Base-by-base conservation (phyloP, 805 yeast species). In the Wickerhamiella slavikovae region DNA sequence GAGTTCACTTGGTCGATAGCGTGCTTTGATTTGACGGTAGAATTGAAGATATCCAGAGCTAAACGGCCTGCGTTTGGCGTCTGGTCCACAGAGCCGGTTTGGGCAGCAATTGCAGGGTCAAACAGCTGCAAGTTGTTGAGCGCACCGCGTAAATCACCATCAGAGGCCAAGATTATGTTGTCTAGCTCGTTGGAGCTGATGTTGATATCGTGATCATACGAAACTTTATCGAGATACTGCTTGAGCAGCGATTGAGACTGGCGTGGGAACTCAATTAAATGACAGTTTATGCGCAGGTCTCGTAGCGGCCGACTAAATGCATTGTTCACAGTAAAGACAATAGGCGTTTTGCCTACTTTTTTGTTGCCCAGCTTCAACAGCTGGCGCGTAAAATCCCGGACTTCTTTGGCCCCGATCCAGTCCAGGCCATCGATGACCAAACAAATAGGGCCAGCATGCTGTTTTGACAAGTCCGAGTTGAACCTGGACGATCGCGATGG, bases 371-470 rank as follows among this genome's bases (percentile, higher is more conserved):
- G 28, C 13, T 17, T 8, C 15, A 26, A 14, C 2, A 31, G n/a
- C 9, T 24, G 21, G 9, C 28, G 24, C 5, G 15, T 8, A 14
- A 31, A 27, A 12, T 29, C 20, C 3, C 24, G 21, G 3, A 24
- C 29, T 16, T 31, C 34, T 3, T 21, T n/a, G 2, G 29, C 30
- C 2, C 16, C n/a, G 24, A 28, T 18, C 3, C 25, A 28, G 19
- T 31, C 34, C n/a, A 15, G 16, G 16, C 32, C 25, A 11, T 31
- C 34, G 19, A 31, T n/a, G 10, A 20, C 10, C 4, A 31, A 30
- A 20, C 34, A 31, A 4, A 27, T 31, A 5, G 35, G 35, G 17
- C 26, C 17, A 14, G 26, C 10, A 14, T 24, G 15, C 24, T 22
- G 24, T 14, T 9, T 17, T 4, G 14, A 14, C 10, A 14, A n/a